A percentile compares a stretch with the other conserved stretches of the same genome.
These are phyloP conservation scores for Hibiscus syriacus DNA, from an alignment of 345 rosid species.

Conservation along the genomic window DNA sequence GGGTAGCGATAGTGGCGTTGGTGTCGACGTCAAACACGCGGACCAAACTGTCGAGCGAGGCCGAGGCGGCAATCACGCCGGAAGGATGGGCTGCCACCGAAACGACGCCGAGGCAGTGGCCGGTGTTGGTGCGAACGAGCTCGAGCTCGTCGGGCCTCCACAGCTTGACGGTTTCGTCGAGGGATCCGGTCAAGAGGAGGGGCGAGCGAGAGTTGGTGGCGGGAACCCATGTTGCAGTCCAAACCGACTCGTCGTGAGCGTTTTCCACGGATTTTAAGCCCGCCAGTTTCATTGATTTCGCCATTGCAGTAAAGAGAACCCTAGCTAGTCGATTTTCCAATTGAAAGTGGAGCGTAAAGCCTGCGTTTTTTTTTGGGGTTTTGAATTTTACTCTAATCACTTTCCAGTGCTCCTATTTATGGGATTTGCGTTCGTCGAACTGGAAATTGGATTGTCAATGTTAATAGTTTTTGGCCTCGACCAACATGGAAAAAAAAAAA, in stretches of 20 bases:
- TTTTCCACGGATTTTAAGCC: slow-evolving; percentile 69
- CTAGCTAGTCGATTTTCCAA: not conserved
- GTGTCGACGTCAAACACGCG: slow-evolving; percentile 94
- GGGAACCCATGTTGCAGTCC: slow-evolving; percentile 92
- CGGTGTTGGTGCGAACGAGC: slow-evolving; percentile 75
- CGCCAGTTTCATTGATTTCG: slow-evolving; percentile 66
- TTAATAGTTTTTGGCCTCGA: too few relatives aligned
- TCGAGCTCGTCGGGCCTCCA: slow-evolving; percentile 77
- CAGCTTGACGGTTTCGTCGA: slow-evolving; percentile 87
- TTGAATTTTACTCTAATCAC: too few relatives aligned
- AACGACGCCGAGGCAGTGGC: slow-evolving; percentile 90
- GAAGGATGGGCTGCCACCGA: slow-evolving; percentile 96
- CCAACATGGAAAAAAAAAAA: too few relatives aligned
- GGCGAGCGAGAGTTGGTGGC: slow-evolving; percentile 59
- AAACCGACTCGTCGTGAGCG: slow-evolving; percentile 83
- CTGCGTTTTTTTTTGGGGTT: too few relatives aligned
- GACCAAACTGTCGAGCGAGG: slow-evolving; percentile 92
- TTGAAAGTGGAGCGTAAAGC: too few relatives aligned
- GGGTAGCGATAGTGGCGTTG: slow-evolving; percentile 75
- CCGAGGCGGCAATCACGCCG: slow-evolving; percentile 85
- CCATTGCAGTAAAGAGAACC: not conserved
- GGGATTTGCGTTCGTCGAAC: too few relatives aligned
- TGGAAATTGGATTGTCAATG: too few relatives aligned
- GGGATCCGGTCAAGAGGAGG: slow-evolving; percentile 76
- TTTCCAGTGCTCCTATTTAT: too few relatives aligned